These are phyloP conservation scores for Yamadazyma atlantica DNA, from an alignment of 1,139 yeast genomes.

Conservation along the genomic window DNA sequence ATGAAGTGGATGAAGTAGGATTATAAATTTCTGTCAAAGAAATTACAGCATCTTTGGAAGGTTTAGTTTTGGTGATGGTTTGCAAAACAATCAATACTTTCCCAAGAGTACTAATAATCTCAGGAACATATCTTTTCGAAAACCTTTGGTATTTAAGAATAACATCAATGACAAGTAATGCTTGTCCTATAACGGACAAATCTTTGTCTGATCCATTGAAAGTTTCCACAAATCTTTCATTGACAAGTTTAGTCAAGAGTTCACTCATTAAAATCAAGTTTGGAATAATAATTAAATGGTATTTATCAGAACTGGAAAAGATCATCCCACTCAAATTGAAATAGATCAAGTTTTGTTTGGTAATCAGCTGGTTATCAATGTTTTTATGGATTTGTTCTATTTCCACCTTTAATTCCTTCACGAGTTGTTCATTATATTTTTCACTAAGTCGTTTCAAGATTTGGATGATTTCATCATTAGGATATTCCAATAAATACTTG, in stretches of 20 bases:
- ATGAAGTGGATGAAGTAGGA: conserved; percentile 18
- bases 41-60: conserved; percentile 5
- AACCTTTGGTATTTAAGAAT: conserved; percentile 72
- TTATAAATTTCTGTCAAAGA: conserved; percentile 21
- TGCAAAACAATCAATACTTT: conserved; percentile 6
- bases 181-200: conserved; percentile 32
- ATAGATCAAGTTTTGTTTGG: conserved; percentile 59
- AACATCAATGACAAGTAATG: conserved; percentile 64
- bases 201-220: conserved; percentile 22
- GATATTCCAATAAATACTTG: conserved; percentile 44
- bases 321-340: conserved; percentile 71
- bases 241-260: conserved; percentile 36
- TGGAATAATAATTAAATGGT: conserved; percentile 89
- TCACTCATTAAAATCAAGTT: conserved; percentile 73
- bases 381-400: conserved; percentile 49
- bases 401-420: conserved; percentile 40
- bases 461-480: conserved; percentile 34
- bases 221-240: conserved; percentile 18
- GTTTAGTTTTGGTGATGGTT: conserved; percentile 7
- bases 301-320: conserved; percentile 94
- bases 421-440: conserved; percentile 62
- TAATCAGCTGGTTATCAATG: conserved; percentile 32
- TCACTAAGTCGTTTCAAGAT: conserved; percentile 63
- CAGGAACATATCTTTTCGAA: conserved; percentile 83
- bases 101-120: conserved; percentile 49